Conservation (phyloP, 1,284 basidiomycete species). For the Stereum hirsutum region DNA sequence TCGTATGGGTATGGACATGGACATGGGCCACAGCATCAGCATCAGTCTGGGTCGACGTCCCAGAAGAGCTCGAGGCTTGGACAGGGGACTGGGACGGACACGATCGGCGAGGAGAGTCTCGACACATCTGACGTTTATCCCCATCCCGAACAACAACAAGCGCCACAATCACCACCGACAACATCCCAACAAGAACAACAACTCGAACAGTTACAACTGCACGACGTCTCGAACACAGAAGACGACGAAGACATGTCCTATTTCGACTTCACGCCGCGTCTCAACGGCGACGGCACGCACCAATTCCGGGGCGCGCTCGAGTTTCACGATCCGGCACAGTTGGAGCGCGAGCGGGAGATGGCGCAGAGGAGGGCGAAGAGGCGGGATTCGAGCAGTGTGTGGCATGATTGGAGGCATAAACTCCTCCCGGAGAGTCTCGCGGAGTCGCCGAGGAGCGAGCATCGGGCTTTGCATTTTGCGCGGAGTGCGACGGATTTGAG, state of each 20-base stretch:
- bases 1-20: constrained; percentile 57
- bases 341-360: constrained; percentile 29
- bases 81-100: constrained; percentile 2
- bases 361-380: constrained; percentile 48
- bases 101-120: constrained; percentile 2
- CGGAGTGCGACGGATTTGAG: too few relatives aligned
- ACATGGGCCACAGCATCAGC: too few relatives aligned
- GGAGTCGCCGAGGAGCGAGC: constrained; percentile 30
- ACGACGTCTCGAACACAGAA: constrained; percentile 3
- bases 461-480: constrained; percentile 24
- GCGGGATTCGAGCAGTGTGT: constrained; percentile 39
- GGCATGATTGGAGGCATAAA: constrained; percentile 28
- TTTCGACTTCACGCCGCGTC: constrained; percentile 20
- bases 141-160: too few relatives aligned
- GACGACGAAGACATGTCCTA: constrained; percentile 17
- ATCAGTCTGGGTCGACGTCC: constrained; percentile 36
- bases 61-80: constrained; percentile 19
- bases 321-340: constrained; percentile 25
- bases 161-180: too few relatives aligned
- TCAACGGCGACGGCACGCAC: too few relatives aligned
- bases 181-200: too few relatives aligned
- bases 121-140: too few relatives aligned
- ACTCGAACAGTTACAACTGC: neutral
- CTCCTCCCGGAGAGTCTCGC: constrained; percentile 49
- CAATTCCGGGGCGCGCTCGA: constrained; percentile 61